Percentiles rank a stretch among this genome's conserved stretches.
Conservation (phyloP, 371 early-diverging fungal species). For the Mucor irregularis region DNA sequence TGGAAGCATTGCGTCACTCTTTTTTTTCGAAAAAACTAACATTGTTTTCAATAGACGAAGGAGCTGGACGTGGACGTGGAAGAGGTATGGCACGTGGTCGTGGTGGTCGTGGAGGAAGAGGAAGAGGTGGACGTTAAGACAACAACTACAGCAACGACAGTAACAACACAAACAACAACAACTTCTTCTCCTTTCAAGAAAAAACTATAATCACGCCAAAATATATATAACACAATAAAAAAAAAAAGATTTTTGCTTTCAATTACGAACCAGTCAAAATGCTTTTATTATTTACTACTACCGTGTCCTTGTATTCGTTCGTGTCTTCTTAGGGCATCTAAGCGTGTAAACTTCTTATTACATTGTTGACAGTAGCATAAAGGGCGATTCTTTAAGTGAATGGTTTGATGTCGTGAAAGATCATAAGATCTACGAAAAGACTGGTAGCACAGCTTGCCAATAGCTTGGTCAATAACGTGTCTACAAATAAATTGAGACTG, state of each 20-base stretch:
- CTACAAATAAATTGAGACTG: conserved; percentile 34
- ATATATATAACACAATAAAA: neutral
- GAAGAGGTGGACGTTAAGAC: conserved; percentile 6
- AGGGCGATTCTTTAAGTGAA: conserved; percentile 43
- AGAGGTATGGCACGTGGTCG: conserved; percentile 67
- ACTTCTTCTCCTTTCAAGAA: too few relatives aligned
- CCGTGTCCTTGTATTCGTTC: conserved; percentile 44
- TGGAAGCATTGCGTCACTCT: neutral
- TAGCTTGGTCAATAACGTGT: conserved; percentile 19
- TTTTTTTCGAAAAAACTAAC: neutral
- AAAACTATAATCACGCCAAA: neutral
- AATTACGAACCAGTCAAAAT: conserved; percentile 5
- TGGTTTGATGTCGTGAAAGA: conserved; percentile 43
- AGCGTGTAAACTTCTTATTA: conserved; percentile 44
- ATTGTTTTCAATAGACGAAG: conserved; percentile 10
- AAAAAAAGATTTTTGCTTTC: neutral
- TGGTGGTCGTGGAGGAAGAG: conserved; percentile 38
- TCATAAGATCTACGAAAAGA: conserved; percentile 48
- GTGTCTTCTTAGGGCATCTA: conserved; percentile 48
- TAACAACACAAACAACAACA: neutral
- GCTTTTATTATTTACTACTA: neutral
- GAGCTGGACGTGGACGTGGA: conserved; percentile 56
- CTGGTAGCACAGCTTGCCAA: conserved; percentile 32
- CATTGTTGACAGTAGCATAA: conserved; percentile 41
- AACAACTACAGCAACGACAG: neutral